These are phyloP conservation scores for Westerdykella aurantiaca DNA, from an alignment of 2,329 filamentous ascomycete genomes.

Conservation along the genomic window DNA sequence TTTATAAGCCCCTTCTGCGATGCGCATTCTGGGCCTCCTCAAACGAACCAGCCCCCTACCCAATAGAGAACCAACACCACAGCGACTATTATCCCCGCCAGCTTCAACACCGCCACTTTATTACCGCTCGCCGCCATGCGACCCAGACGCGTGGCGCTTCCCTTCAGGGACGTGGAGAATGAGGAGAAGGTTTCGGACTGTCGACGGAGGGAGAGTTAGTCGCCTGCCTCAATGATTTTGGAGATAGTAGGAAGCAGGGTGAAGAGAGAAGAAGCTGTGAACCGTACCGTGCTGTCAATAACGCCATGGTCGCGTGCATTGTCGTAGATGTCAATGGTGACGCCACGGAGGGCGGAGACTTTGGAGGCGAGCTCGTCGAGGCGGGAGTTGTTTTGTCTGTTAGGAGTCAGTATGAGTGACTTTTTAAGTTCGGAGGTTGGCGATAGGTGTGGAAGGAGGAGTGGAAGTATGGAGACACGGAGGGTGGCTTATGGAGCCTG, in stretches of 20 bases:
- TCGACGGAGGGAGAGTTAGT: background rate
- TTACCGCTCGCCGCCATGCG: conserved; percentile 90
- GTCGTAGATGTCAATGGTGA: conserved; percentile 97
- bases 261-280: conserved; percentile 1
- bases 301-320: conserved; percentile 83
- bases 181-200: conserved; percentile 87
- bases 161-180: conserved; percentile 76
- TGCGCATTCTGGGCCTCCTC: background rate
- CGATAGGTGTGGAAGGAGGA: background rate
- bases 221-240: background rate
- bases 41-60: conserved; percentile 40
- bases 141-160: conserved; percentile 73
- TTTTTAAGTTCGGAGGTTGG: conserved; percentile 1
- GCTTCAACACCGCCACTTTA: conserved; percentile 82
- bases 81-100: conserved; percentile 75
- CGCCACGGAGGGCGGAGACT: conserved; percentile 83
- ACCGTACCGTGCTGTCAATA: conserved; percentile 75
- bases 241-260: background rate
- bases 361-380: conserved; percentile 87
- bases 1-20: background rate
- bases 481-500: background rate
- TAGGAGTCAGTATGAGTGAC: conserved; percentile 9
- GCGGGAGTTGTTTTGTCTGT: conserved; percentile 85
- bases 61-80: conserved; percentile 72
- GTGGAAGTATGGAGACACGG: conserved; percentile 1